Base-by-base conservation (phyloP, 192 early-diverging fungal genomes). In the Entomortierella parvispora region DNA sequence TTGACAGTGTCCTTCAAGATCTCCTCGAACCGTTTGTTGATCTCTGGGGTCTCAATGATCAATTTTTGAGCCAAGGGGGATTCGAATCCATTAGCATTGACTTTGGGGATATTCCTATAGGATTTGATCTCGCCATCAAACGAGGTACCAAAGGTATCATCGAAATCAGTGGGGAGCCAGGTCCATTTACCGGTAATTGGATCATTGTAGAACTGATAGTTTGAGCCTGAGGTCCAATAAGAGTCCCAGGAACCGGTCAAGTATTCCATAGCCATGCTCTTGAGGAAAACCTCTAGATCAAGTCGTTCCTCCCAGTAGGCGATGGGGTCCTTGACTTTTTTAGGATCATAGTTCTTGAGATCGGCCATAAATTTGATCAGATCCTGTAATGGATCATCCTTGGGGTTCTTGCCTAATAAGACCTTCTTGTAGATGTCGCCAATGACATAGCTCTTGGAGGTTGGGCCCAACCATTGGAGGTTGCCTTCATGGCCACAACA, bases 91-190 rank as follows among this genome's bases (percentile, higher is more conserved):
- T 49, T 44, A 0, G 12, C 58, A 29, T 79, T 71, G n/a, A 62
- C 45, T 20, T 81, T 80, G 0, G 83, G 51, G 8, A 76, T 74
- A 8, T 42, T 56, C 37, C 65, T 58, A 44, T 68, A 62, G 29
- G 72, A 62, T 26, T 45, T 58, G 32, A 84, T 37, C 9, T 61
- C 58, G 11, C 46, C 58, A 1, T 71, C 51, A 15, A 64, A 66
- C 17, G 74, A 69, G 7, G 58, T 69, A 11, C 83, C 80, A 50
- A 80, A 82, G 12, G 77, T 80, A 34, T 80, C 77, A 31, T 84
- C 83, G 46, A 82, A 84, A 42, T 82, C 83, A 11, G 69, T 78
- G 3, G 83, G 79, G 17, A 84, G 66, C 23, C 74, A 71, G n/a
- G 63, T 75, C 80, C 80, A 84, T 25, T 80, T 81, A 26, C 71